Conservation (phyloP, 257 asterid species). For the Linaria vulgaris region DNA sequence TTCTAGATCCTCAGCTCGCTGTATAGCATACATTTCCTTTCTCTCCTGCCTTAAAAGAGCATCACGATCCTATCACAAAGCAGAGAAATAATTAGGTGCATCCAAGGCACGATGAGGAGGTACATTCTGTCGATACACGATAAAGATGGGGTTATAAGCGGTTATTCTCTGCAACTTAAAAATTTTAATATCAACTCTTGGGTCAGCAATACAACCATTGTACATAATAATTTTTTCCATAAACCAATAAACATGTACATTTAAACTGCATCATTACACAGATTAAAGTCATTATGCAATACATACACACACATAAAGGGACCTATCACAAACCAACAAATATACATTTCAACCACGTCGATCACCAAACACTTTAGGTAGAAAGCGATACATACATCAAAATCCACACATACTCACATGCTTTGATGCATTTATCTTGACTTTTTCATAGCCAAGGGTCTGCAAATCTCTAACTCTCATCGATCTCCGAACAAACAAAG, state of each 20-base stretch:
- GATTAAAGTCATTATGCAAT: slow-evolving; percentile 43
- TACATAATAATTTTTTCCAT: not conserved
- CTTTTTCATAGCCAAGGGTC: slow-evolving; percentile 61
- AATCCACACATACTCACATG: not conserved
- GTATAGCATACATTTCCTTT: slow-evolving; percentile 36
- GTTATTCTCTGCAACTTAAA: too few species aligned
- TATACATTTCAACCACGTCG: not conserved
- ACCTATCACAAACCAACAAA: slow-evolving; percentile 41
- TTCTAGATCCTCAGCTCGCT: slow-evolving; percentile 53
- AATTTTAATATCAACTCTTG: too few species aligned
- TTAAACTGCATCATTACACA: slow-evolving; percentile 43
- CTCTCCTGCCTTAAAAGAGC: slow-evolving; percentile 59
- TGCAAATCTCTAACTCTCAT: slow-evolving; percentile 63
- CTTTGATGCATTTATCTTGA: slow-evolving; percentile 15
- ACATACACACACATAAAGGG: slow-evolving; percentile 48
- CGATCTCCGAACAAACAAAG: slow-evolving; percentile 50
- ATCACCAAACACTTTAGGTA: not conserved
- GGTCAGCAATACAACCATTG: too few species aligned
- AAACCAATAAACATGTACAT: not conserved
- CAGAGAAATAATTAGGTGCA: slow-evolving; percentile 34
- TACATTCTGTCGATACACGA: too few species aligned
- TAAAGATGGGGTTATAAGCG: too few species aligned
- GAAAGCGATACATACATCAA: not conserved
- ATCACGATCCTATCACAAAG: slow-evolving; percentile 55
- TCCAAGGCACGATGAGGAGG: not conserved